These are phyloP conservation scores for Wallacemonas sp. DNA, from an alignment of 208 protist genomes.

Conservation along the genomic window DNA sequence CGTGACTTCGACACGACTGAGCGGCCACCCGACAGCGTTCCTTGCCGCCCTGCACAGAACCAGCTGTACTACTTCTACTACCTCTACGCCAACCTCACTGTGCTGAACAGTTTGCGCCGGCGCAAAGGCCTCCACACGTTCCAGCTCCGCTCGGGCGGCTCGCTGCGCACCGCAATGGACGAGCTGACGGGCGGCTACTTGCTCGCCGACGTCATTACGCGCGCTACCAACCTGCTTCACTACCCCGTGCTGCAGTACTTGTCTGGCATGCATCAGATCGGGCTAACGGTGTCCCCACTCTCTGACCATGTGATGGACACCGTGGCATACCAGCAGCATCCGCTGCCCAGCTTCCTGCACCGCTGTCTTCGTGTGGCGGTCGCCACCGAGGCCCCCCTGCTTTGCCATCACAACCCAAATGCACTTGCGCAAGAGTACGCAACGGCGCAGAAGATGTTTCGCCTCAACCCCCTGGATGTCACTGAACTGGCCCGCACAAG, in stretches of 20 bases:
- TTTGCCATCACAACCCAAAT: conserved; percentile 83
- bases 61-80: conserved; percentile 98
- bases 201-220: conserved; percentile 93
- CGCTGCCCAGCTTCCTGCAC: conserved; percentile 94
- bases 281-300: conserved; percentile 96
- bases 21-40: conserved; percentile 59
- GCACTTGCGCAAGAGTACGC: conserved; percentile 89
- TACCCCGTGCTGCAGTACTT: conserved; percentile 98
- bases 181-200: conserved; percentile 95
- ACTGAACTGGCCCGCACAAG: conserved; percentile 89
- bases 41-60: conserved; percentile 85
- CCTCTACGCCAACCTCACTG: conserved; percentile 96
- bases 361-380: conserved; percentile 96
- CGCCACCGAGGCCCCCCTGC: conserved; percentile 95
- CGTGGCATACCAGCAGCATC: conserved; percentile 92
- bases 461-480: conserved; percentile 82
- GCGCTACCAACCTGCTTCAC: conserved; percentile 94
- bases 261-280: conserved; percentile 95
- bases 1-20: conserved; percentile 59
- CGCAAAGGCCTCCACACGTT: conserved; percentile 73
- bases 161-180: conserved; percentile 81
- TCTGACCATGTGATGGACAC: conserved; percentile 96
- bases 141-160: conserved; percentile 92
- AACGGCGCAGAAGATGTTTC: conserved; percentile 86
- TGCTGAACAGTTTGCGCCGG: conserved; percentile 94